Evolutionary conservation across 2,329 filamentous ascomycete species (phyloP).

Genomic region (Mycogone perniciosa): DNA sequence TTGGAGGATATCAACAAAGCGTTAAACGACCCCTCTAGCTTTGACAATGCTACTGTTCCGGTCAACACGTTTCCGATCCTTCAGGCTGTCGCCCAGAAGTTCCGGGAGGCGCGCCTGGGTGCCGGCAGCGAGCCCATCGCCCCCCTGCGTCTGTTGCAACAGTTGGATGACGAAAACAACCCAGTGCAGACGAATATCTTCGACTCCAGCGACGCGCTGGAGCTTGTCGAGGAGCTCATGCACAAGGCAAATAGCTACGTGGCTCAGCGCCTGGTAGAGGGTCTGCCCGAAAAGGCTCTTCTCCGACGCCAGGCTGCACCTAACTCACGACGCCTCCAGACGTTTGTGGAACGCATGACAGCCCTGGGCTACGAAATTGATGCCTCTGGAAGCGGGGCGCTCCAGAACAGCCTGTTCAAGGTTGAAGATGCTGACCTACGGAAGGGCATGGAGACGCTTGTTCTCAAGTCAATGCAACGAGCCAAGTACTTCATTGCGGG

Average conservation of each 20-base stretch:
- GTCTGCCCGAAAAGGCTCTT: constrained; percentile 84
- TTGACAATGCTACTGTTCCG: constrained; percentile 59
- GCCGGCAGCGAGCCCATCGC: constrained; percentile 74
- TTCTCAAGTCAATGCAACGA: constrained; percentile 92
- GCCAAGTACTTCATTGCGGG: constrained; percentile 90
- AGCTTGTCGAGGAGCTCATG: constrained; percentile 90
- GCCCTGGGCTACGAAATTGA: constrained; percentile 88
- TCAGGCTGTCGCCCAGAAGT: constrained; percentile 77
- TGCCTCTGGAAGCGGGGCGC: constrained; percentile 75
- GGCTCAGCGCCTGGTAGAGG: constrained; percentile 72
- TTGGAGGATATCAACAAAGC: constrained; percentile 83
- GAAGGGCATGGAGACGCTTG: constrained; percentile 95
- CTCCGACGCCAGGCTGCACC: constrained; percentile 81
- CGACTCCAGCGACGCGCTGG: constrained; percentile 79
- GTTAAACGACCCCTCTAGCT: constrained; percentile 56
- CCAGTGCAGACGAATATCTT: constrained; percentile 96
- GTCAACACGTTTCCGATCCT: constrained; percentile 75
- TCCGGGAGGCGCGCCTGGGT: constrained; percentile 80
- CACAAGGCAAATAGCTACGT: constrained; percentile 90
- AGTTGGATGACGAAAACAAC: constrained; percentile 96
- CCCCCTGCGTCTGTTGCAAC: constrained; percentile 81
- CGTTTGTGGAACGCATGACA: constrained; percentile 88
- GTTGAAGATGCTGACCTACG: constrained; percentile 82
- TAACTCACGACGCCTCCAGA: constrained; percentile 80
- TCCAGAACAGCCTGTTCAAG: constrained; percentile 94